phyloP scores from a whole-genome alignment of 192 early-diverging fungal species.

The Coemansia sp. region DNA sequence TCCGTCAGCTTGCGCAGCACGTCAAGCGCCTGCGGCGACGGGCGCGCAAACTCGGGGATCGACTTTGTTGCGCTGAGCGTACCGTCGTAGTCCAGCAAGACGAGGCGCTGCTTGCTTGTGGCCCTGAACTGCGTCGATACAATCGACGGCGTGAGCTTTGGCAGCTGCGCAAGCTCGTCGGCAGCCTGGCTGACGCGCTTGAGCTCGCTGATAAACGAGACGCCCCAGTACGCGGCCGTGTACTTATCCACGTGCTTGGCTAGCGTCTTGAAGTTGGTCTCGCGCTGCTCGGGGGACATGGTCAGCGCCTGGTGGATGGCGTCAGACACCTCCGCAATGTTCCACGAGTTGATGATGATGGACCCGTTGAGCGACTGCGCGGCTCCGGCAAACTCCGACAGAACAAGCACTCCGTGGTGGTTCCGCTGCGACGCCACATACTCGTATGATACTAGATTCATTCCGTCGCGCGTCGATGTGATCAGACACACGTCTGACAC shows the following conservation, averaged over 20 bases:
- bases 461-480: slow-evolving; percentile 97
- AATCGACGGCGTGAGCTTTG: slow-evolving; percentile 24
- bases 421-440: slow-evolving; percentile 92
- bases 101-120: slow-evolving; percentile 50
- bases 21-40: slow-evolving; percentile 69
- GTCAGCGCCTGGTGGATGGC: slow-evolving; percentile 90
- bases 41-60: slow-evolving; percentile 92
- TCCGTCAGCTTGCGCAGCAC: slow-evolving; percentile 67
- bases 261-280: slow-evolving; percentile 86
- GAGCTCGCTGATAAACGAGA: slow-evolving; percentile 90
- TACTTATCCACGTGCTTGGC: slow-evolving; percentile 94
- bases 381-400: slow-evolving; percentile 98
- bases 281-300: slow-evolving; percentile 80
- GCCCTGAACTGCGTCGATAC: slow-evolving; percentile 2
- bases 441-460: slow-evolving; percentile 99
- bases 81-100: slow-evolving; percentile 97
- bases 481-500: slow-evolving; percentile 95
- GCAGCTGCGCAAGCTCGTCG: slow-evolving; percentile 49
- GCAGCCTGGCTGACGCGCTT: slow-evolving; percentile 58
- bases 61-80: slow-evolving; percentile 84
- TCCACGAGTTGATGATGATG: slow-evolving; percentile 99
- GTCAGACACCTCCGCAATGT: slow-evolving; percentile 90
- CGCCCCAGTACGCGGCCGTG: slow-evolving; percentile 97
- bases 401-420: slow-evolving; percentile 90
- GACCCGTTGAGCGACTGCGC: slow-evolving; percentile 97